A percentile compares a stretch with the other conserved stretches of the same genome.
Conservation (phyloP, 2,329 filamentous ascomycete genomes). For the Grosmannia serpens region DNA sequence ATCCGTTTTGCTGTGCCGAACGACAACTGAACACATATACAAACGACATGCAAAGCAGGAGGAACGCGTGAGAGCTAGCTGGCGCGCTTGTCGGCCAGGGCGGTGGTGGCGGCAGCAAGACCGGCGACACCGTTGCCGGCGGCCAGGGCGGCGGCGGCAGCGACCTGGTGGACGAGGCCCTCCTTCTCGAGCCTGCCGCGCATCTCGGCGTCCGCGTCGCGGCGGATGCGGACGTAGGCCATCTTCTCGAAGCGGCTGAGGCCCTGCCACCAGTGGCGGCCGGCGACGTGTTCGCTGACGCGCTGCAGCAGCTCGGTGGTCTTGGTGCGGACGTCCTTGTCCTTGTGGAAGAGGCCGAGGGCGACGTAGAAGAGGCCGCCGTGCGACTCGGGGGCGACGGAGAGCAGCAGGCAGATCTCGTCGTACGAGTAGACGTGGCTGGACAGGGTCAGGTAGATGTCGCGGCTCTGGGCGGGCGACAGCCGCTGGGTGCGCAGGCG, state of each 20-base stretch:
- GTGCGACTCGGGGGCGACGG: conserved; percentile 73
- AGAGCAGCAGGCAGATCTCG: conserved; percentile 74
- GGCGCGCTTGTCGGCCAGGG: conserved; percentile 29
- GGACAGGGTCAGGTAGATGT: conserved; percentile 74
- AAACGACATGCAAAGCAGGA: background rate
- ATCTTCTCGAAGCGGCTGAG: conserved; percentile 82
- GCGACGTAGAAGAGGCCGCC: conserved; percentile 85
- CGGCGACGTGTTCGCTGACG: conserved; percentile 77
- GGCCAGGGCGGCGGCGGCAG: background rate
- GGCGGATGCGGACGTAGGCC: conserved; percentile 68
- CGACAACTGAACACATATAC: background rate
- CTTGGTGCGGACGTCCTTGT: conserved; percentile 63
- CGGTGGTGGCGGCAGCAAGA: background rate
- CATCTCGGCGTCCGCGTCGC: conserved; percentile 47
- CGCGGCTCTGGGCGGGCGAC: conserved; percentile 60
- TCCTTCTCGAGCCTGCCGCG: conserved; percentile 34
- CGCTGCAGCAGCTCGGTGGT: conserved; percentile 73
- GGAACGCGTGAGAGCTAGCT: conserved; percentile 25
- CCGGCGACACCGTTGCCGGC: background rate
- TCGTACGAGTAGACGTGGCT: conserved; percentile 69
- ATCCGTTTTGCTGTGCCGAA: background rate
- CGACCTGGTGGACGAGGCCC: conserved; percentile 19
- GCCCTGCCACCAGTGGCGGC: conserved; percentile 82
- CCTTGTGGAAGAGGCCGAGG: conserved; percentile 84
- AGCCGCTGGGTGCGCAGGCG: conserved; percentile 75